phyloP scores from a whole-genome alignment of 2,329 filamentous ascomycete species.

The Colletotrichum brevisporum region DNA sequence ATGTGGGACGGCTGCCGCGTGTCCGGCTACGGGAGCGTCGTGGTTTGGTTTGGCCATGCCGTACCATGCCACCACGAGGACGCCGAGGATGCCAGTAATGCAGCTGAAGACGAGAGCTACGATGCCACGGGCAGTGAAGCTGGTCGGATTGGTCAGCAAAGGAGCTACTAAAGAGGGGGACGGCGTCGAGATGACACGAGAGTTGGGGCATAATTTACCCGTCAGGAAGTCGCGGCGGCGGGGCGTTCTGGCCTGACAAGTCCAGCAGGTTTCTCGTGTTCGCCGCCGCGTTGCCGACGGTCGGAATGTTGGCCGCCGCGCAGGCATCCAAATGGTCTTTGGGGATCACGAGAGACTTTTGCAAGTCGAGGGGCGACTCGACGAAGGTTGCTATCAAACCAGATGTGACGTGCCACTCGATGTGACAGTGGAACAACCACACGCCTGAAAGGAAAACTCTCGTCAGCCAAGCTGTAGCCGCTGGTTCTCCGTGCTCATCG shows the following conservation, averaged over 20 bases:
- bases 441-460: conserved; percentile 56
- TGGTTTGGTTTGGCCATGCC: conserved; percentile 57
- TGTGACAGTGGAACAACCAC: conserved; percentile 85
- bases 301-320: conserved; percentile 63
- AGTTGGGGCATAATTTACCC: conserved; percentile 60
- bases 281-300: conserved; percentile 80
- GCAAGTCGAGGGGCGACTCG: conserved; percentile 74
- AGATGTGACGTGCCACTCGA: conserved; percentile 81
- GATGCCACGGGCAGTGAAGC: conserved; percentile 79
- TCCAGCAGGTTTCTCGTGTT: conserved; percentile 77
- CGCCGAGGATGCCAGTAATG: conserved; percentile 76
- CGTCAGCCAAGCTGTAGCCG: conserved; percentile 14
- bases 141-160: conserved; percentile 40
- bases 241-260: conserved; percentile 71
- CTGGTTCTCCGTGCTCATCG: neutral
- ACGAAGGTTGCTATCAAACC: conserved; percentile 76
- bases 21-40: conserved; percentile 2
- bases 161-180: no score
- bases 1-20: neutral
- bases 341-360: conserved; percentile 73
- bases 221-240: conserved; percentile 69
- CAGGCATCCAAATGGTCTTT: conserved; percentile 71
- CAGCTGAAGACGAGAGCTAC: conserved; percentile 82
- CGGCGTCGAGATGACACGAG: neutral
- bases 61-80: conserved; percentile 78